Base-by-base conservation (phyloP, 768 basidiomycete species). In the Fistulinella prunicolor region DNA sequence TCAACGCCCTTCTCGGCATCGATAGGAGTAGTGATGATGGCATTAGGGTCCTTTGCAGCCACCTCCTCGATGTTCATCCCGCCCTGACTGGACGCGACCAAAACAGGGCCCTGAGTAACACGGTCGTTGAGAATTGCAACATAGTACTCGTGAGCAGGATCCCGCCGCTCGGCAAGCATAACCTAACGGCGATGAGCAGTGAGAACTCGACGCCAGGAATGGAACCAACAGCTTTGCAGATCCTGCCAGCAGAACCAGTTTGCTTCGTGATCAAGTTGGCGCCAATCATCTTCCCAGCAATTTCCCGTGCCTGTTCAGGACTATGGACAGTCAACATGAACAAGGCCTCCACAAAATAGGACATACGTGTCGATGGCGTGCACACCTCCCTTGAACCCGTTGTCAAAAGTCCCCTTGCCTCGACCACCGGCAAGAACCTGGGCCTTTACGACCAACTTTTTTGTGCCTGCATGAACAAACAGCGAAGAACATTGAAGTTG, bases 1-100 rank as follows among this genome's bases (percentile, higher is more conserved):
- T 80, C 80, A 23, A 99, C 75, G 7, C 95, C 95, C 12, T 81
- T 85, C 46, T 86, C 73, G 54, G 89, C 91, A 67, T 87, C 75
- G 59, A 99, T 90, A 39, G 92, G 89, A 10, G 89, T 94, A 38
- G 94, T 98, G 61, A 98, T 92, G 70, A 99, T 98, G 34, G 96
- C 89, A 30, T 74, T 72, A 29, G 96, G 96, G 62, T 96, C 92
- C 58, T 94, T 92, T 24, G 91, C 90, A 22, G 96, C 96, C 39
- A 99, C 96, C 62, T 99, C 96, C 69, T 99, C 96, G 63, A 99
- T 99, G 72, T 98, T 98, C 96, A 99, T 99, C 48, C 96, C 96
- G 47, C 96, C 96, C 65, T 97, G 94, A 17, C 79, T 78, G 37
- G 96, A 98, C 17, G 86, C 86, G 45, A 99, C 95, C 39, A 99